These are phyloP conservation scores for Dendrocalamus latiflorus DNA, from an alignment of 202 grass and related monocot species.

Conservation along the genomic window DNA sequence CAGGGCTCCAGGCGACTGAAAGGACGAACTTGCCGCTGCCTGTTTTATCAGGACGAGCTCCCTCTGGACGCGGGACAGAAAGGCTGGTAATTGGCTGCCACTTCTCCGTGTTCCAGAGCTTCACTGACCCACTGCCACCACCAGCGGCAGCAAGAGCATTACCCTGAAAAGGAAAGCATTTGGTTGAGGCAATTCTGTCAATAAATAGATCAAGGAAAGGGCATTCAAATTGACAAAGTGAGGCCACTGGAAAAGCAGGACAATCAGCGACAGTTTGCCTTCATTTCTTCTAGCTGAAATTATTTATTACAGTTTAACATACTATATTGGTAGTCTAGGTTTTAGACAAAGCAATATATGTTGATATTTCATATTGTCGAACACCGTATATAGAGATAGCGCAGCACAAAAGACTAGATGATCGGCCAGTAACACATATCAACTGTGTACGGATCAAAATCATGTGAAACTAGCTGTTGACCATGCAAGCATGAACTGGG, in stretches of 20 bases:
- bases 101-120: constrained; percentile 82
- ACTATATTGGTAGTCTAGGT: neutral
- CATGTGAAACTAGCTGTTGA: neutral
- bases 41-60: constrained; percentile 63
- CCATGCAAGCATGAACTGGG: neutral
- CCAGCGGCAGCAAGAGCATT: constrained; percentile 75
- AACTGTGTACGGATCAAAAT: neutral
- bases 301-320: neutral
- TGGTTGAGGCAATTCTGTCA: neutral
- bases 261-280: neutral
- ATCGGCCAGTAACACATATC: neutral
- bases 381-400: neutral
- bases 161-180: constrained; percentile 47
- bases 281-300: neutral
- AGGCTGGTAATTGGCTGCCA: constrained; percentile 66
- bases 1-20: constrained; percentile 87
- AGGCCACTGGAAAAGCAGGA: neutral
- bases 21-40: constrained; percentile 73
- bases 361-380: neutral
- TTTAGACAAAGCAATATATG: neutral
- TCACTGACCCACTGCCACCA: constrained; percentile 83
- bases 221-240: neutral
- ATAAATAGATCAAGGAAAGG: neutral
- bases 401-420: neutral
- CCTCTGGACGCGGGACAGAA: constrained; percentile 59